Evolutionary conservation across 768 basidiomycete genomes (phyloP), one percentile per base, ranked within the genome.

Genomic region (Megacollybia marginata): DNA sequence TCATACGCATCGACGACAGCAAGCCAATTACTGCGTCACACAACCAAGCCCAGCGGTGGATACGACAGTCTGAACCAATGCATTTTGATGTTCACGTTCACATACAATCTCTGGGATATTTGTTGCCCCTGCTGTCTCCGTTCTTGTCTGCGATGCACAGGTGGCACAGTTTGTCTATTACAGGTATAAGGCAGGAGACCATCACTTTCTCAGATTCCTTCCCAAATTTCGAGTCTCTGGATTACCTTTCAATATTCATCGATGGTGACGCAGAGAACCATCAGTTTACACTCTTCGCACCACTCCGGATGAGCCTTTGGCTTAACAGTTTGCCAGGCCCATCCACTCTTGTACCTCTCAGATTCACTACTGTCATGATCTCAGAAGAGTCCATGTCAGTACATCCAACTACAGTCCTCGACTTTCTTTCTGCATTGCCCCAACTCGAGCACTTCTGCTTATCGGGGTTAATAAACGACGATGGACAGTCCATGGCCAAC

Each of bases 51-150:
- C 57, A 66, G 23, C 58, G 80, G 0, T 88, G 80, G 82, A 65
- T 76, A 31, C 58, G 64, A 48, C 73, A 71, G 44, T 83, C 83
- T 4, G 54, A 62, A 5, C 78, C 79, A 0, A 70, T 85, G 34
- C 68, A 69, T 1, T 75, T 85, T 55, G 71, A 76, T 52, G 67
- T 88, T 46, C 68, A 78, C 34, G 58, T 88, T 49, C 63, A 73
- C 13, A 63, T 80, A 16, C 49, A 64, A 18, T 68, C 73, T 49
- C 63, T 70, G 23, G 78, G 84, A 50, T 65, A 66, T 49, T 67
- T 86, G 33, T 70, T 88, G 4, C 75, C 85, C 9, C 70, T 88
- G 51, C 66, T 88, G 33, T 80, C 83, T 0, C 82, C 80, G 5
- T 68, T 88, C 33, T 65, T 88, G 0, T 68, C 75, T 9, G 65